phyloP scores from a whole-genome alignment of 257 asterid genomes.

The Lycium ferocissimum region DNA sequence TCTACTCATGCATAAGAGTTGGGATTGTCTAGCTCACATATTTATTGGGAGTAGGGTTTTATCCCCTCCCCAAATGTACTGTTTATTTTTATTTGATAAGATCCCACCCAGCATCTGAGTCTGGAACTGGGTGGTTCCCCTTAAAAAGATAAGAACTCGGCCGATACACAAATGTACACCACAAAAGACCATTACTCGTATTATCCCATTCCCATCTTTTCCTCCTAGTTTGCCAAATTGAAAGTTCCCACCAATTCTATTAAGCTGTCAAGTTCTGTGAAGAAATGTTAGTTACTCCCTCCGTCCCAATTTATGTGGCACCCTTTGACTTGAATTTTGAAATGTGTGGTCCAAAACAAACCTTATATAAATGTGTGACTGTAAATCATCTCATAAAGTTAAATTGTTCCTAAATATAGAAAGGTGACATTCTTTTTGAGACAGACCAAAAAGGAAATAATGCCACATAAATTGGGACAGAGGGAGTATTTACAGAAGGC shows the following conservation, averaged over 20 bases:
- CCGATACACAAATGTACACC: neutral
- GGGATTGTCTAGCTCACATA: neutral
- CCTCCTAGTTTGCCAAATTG: neutral
- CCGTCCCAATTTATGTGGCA: too few species aligned
- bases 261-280: neutral
- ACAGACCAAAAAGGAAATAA: too few species aligned
- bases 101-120: neutral
- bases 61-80: too few species aligned
- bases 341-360: too few species aligned
- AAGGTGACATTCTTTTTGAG: too few species aligned
- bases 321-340: too few species aligned
- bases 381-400: too few species aligned
- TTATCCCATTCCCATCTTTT: neutral
- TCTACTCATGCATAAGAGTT: neutral
- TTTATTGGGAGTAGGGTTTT: too few species aligned
- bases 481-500: neutral
- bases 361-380: too few species aligned
- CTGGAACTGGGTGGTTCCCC: neutral
- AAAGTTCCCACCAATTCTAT: constrained; percentile 1
- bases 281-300: neutral
- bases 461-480: too few species aligned
- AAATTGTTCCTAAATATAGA: too few species aligned
- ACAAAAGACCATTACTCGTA: neutral
- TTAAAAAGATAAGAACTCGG: neutral
- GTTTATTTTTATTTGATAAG: neutral